phyloP scores from a whole-genome alignment of 2,329 filamentous ascomycete genomes.

The Ascochyta koolunga region DNA sequence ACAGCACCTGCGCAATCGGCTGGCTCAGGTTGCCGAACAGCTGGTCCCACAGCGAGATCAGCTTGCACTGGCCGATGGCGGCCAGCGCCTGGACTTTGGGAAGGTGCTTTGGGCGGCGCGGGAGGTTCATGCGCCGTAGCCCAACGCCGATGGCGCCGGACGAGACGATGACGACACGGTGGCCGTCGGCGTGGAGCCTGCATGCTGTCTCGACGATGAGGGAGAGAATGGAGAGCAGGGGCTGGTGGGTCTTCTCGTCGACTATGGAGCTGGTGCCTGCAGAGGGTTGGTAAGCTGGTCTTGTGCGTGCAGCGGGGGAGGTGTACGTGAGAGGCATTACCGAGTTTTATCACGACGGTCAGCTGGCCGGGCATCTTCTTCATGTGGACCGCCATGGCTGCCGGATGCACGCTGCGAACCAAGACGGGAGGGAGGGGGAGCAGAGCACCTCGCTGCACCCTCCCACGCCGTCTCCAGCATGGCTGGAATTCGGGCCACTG shows the following conservation, averaged over 20 bases:
- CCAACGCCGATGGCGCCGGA: conserved; percentile 97
- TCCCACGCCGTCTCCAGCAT: conserved; percentile 12
- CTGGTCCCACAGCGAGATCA: conserved; percentile 95
- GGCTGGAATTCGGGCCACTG: conserved; percentile 26
- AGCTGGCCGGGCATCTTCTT: conserved; percentile 63
- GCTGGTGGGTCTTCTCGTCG: conserved; percentile 92
- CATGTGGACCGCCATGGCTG: conserved; percentile 43
- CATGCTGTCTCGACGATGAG: conserved; percentile 94
- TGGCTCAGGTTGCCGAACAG: conserved; percentile 87
- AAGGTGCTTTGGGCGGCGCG: conserved; percentile 86
- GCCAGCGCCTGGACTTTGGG: conserved; percentile 91
- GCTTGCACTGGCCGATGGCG: conserved; percentile 91
- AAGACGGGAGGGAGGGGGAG: too few species aligned
- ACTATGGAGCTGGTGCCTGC: conserved; percentile 98
- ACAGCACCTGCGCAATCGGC: conserved; percentile 90
- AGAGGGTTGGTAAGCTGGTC: conserved; percentile 36
- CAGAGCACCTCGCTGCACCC: too few species aligned
- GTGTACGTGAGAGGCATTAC: conserved; percentile 56
- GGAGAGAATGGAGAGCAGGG: conserved; percentile 86
- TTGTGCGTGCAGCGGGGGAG: conserved; percentile 22
- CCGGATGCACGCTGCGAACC: too few species aligned
- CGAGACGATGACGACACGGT: conserved; percentile 93
- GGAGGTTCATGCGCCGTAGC: conserved; percentile 85
- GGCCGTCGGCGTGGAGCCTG: conserved; percentile 84
- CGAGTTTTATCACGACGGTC: conserved; percentile 86